A percentile compares a stretch with the other conserved stretches of the same genome.
These are phyloP conservation scores for Tulasnella sp. DNA, from an alignment of 768 basidiomycete genomes.

Conservation along the genomic window DNA sequence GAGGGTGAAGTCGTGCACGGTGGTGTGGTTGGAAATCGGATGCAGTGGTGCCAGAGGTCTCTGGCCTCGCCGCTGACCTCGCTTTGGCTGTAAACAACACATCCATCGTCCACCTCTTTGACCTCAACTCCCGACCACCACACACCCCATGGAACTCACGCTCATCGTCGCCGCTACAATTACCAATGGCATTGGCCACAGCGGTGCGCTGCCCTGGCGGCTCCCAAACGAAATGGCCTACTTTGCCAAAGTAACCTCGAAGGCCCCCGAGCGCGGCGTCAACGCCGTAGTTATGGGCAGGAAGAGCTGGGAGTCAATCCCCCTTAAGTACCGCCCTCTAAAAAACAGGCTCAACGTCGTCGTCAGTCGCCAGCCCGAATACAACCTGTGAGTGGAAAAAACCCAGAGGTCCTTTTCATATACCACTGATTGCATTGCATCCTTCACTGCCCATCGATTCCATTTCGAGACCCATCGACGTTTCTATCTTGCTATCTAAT, in stretches of 20 bases:
- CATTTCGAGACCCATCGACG: conserved; percentile 11
- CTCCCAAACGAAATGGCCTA: conserved; percentile 87
- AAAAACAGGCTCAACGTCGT: conserved; percentile 72
- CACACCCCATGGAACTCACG: conserved; percentile 45
- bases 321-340: conserved; percentile 75
- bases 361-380: conserved; percentile 56
- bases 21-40: not conserved
- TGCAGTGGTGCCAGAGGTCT: not conserved
- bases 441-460: conserved; percentile 5
- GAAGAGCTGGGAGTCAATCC: conserved; percentile 97
- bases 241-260: conserved; percentile 75
- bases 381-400: conserved; percentile 54
- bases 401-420: not conserved
- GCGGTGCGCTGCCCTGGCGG: conserved; percentile 76
- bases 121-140: conserved; percentile 7
- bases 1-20: not conserved
- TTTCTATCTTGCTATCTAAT: conserved; percentile 17
- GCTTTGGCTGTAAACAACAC: conserved; percentile 5
- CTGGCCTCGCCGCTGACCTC: not conserved
- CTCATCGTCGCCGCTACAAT: conserved; percentile 91
- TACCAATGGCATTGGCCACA: conserved; percentile 80
- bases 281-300: conserved; percentile 94
- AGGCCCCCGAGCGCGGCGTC: conserved; percentile 47
- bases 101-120: conserved; percentile 5
- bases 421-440: not conserved